Conservation (phyloP, 2,329 filamentous ascomycete genomes). For the Stachybotrys echinatus region DNA sequence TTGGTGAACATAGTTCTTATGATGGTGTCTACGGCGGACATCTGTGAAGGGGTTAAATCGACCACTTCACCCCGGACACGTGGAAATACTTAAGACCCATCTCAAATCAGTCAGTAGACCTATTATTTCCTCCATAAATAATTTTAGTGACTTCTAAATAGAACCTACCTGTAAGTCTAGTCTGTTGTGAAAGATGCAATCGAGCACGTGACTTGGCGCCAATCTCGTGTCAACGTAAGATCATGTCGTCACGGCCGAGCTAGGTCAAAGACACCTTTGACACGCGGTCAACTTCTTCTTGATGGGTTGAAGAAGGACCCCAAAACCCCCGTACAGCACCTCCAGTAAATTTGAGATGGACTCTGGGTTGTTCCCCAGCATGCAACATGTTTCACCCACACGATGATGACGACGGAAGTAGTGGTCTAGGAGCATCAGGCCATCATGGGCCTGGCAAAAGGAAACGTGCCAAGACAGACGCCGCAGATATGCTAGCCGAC, state of each 20-base stretch:
- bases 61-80: too few species aligned
- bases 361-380: neutral
- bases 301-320: too few species aligned
- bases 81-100: too few species aligned
- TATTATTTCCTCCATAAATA: too few species aligned
- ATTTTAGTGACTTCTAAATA: too few species aligned
- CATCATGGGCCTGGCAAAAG: neutral
- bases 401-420: constrained; percentile 10
- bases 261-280: neutral
- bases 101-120: too few species aligned
- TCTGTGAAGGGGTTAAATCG: neutral
- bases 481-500: neutral
- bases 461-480: neutral
- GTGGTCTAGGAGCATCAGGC: neutral
- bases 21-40: neutral
- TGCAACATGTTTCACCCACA: neutral
- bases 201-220: constrained; percentile 34
- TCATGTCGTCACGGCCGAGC: neutral
- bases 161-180: too few species aligned
- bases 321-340: too few species aligned
- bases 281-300: too few species aligned
- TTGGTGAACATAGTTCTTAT: neutral
- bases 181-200: too few species aligned
- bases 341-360: neutral
- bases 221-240: constrained; percentile 21